These are phyloP conservation scores for Trichomonas vaginalis DNA, from an alignment of 208 protist species.

Conservation along the genomic window DNA sequence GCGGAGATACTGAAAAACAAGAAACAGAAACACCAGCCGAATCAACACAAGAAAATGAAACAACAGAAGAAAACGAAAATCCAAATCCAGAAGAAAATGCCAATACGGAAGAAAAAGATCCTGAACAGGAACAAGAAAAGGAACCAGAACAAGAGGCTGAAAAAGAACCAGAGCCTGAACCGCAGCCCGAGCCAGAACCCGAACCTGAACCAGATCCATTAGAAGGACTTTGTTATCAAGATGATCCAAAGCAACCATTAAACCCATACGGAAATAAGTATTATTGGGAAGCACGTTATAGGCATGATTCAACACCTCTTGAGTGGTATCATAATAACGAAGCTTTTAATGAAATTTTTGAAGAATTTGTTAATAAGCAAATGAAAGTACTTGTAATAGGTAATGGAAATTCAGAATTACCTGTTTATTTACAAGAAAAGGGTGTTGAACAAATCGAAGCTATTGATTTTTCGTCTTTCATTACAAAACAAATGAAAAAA, in stretches of 20 bases:
- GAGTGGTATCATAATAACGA: conserved; percentile 2
- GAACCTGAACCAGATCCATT: conserved; percentile 10
- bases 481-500: background rate
- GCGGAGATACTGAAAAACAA: background rate
- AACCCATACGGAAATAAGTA: background rate
- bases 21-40: background rate
- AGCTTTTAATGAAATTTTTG: background rate
- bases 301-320: background rate
- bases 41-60: background rate
- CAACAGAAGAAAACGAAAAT: background rate
- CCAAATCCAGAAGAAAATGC: background rate
- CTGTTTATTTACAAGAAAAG: background rate
- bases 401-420: background rate
- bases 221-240: background rate
- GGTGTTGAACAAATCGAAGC: background rate
- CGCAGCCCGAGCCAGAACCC: background rate
- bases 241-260: background rate
- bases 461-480: background rate
- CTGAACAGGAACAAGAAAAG: background rate
- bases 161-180: background rate
- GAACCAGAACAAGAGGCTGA: background rate
- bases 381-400: background rate
- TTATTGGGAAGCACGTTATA: conserved; percentile 2
- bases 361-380: background rate
- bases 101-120: background rate